phyloP scores from a whole-genome alignment of 495 filamentous ascomycete genomes.

The Immersiella caudata region DNA sequence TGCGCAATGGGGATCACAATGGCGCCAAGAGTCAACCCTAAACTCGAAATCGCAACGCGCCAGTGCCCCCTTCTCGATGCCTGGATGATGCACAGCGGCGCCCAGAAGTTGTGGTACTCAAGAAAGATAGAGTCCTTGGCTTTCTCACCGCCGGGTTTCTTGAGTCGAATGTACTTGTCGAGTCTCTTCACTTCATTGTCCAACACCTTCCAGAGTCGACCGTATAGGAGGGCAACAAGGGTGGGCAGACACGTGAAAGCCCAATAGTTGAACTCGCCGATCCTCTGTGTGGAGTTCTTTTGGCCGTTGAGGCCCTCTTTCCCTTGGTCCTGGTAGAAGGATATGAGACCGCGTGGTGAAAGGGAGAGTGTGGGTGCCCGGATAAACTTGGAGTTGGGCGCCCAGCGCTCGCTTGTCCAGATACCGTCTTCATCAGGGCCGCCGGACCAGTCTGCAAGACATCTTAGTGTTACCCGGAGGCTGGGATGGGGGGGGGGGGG shows the following conservation, averaged over 20 bases:
- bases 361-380: not conserved
- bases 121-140: constrained; percentile 16
- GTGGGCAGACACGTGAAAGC: constrained; percentile 8
- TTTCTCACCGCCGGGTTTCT: not conserved
- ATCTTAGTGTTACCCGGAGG: not conserved
- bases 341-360: not conserved
- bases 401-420: constrained; percentile 5
- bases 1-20: constrained; percentile 8
- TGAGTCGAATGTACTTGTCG: constrained; percentile 1
- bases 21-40: constrained; percentile 9
- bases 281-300: constrained; percentile 2
- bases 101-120: constrained; percentile 13
- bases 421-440: constrained; percentile 1
- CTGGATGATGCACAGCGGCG: constrained; percentile 13
- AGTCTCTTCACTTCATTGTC: constrained; percentile 16
- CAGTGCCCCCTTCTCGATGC: constrained; percentile 5
- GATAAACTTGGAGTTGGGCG: not conserved
- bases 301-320: not conserved
- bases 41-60: constrained; percentile 16
- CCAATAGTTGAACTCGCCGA: not conserved
- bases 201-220: constrained; percentile 14
- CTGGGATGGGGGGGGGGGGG: not conserved
- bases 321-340: constrained; percentile 11
- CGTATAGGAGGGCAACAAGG: constrained; percentile 11
- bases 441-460: constrained; percentile 8